phyloP scores from a whole-genome alignment of 1,284 basidiomycete species.

The Cutaneotrichosporon sp. region DNA sequence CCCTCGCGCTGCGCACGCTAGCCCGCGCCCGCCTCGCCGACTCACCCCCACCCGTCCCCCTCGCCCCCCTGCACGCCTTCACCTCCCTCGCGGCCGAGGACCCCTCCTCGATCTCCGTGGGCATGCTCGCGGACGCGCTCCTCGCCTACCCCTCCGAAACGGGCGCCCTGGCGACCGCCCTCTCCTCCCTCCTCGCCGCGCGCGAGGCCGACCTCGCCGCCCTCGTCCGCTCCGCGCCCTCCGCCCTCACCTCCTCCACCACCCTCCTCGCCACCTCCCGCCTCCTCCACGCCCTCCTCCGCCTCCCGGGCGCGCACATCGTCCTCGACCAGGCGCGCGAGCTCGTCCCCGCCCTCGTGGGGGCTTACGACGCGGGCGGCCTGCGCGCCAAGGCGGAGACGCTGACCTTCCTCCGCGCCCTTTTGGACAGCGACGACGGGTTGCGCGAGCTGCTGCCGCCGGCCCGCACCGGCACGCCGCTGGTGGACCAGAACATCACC shows the following conservation, averaged over 20 bases:
- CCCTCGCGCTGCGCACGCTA: constrained; percentile 12
- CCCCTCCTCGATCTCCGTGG: background rate
- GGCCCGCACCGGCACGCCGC: constrained; percentile 12
- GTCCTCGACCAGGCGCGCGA: constrained; percentile 7
- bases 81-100: constrained; percentile 4
- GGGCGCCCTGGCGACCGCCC: constrained; percentile 9
- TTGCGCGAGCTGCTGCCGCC: constrained; percentile 25
- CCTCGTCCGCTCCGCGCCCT: background rate
- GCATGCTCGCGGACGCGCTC: constrained; percentile 18
- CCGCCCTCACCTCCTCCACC: background rate
- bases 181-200: background rate
- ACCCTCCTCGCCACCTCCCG: constrained; percentile 10
- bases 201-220: background rate
- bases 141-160: constrained; percentile 23
- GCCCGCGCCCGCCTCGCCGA: constrained; percentile 13
- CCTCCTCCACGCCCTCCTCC: constrained; percentile 20
- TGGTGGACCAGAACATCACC: constrained; percentile 22
- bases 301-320: constrained; percentile 6
- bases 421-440: constrained; percentile 28
- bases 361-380: constrained; percentile 22
- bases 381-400: constrained; percentile 29
- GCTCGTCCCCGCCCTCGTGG: constrained; percentile 29
- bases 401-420: constrained; percentile 29
- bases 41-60: background rate
- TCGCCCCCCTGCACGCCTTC: constrained; percentile 20